Conservation (phyloP, 2,329 filamentous ascomycete genomes). For the Cercospora beticola region DNA sequence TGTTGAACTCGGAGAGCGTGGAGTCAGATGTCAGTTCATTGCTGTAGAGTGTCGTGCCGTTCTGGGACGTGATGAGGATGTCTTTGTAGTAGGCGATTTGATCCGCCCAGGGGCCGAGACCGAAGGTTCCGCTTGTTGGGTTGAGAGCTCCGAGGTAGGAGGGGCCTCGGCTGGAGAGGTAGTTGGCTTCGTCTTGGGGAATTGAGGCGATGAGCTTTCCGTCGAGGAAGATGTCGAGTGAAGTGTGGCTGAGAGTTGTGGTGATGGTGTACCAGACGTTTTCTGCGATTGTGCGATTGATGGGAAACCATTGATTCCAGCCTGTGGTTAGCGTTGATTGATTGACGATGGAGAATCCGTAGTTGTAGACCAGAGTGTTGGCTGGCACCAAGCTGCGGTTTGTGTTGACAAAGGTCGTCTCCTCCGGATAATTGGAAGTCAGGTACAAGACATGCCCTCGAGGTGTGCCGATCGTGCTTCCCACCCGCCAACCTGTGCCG, state of each 20-base stretch:
- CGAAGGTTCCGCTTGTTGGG: slow-evolving; percentile 38
- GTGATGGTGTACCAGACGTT: slow-evolving; percentile 42
- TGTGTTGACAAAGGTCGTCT: slow-evolving; percentile 37
- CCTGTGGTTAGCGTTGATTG: slow-evolving; percentile 38
- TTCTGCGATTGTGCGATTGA: slow-evolving; percentile 36
- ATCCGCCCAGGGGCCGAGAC: slow-evolving; percentile 46
- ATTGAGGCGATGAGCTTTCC: slow-evolving; percentile 28
- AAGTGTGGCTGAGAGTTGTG: slow-evolving; percentile 35
- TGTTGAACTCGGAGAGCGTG: slow-evolving; percentile 39
- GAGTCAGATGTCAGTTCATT: slow-evolving; percentile 37
- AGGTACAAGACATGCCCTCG: slow-evolving; percentile 32
- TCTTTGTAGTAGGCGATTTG: slow-evolving; percentile 42
- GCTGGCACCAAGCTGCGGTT: slow-evolving; percentile 40
- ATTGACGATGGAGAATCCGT: slow-evolving; percentile 41
- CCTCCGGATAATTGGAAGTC: slow-evolving; percentile 29
- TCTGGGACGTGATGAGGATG: slow-evolving; percentile 35
- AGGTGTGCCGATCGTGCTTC: slow-evolving; percentile 22
- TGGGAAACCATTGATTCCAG: slow-evolving; percentile 31
- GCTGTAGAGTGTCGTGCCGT: slow-evolving; percentile 37
- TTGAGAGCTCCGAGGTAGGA: neutral
- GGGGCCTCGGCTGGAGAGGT: slow-evolving; percentile 7
- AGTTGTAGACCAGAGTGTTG: slow-evolving; percentile 40
- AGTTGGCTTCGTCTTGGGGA: slow-evolving; percentile 24
- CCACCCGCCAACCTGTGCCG: slow-evolving; percentile 43
- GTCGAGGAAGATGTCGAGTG: slow-evolving; percentile 36